Evolutionary conservation across 345 rosid genomes (phyloP), one percentile per base, ranked within the genome.

Genomic region (Populus deltoides): DNA sequence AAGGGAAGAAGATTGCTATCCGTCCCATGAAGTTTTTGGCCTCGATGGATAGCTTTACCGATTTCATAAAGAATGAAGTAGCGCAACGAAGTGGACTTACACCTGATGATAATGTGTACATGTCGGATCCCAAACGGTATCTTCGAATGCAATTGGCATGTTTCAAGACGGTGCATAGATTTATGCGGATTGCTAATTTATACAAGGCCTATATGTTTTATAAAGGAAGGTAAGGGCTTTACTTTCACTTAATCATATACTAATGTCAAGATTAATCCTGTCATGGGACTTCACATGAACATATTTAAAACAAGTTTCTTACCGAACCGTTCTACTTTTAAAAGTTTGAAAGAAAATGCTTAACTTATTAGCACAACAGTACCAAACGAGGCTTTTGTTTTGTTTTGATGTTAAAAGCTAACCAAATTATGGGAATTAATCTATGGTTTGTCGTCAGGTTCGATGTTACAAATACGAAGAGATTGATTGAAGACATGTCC

Each of bases 381-480:
- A 49, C 55, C 22, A 49, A 6, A 12, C 68, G 35, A 29, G 38
- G 41, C 8, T 8, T 38, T 41, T 36, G 24, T 4, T 69, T 69
- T 20, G 27, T 8, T 22, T n/a, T 5, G 24, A 41, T 17, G 15
- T 29, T 25, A 3, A 5, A 65, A 4, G 35, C 18, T 29, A 25
- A 5, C 31, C 38, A 25, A 33, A 65, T 8, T 4, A 4, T 65
- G 35, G 31, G 68, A 9, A 62, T 33, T 33, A 33, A 8, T 22
- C 1, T 24, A 9, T 25, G 39, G 38, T 41, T 43, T 31, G 18
- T 25, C 27, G 7, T 6, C 22, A 89, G 89, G 85, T 81, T 80
- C 49, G 87, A 89, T 27, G 79, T 72, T n/a, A 73, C 33, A 22
- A 85, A 85, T 33, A 79, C 75, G 3, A 66, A 66, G 17, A 86